Conservation (phyloP, 2,329 filamentous ascomycete species). For the Byssochlamys sp. region DNA sequence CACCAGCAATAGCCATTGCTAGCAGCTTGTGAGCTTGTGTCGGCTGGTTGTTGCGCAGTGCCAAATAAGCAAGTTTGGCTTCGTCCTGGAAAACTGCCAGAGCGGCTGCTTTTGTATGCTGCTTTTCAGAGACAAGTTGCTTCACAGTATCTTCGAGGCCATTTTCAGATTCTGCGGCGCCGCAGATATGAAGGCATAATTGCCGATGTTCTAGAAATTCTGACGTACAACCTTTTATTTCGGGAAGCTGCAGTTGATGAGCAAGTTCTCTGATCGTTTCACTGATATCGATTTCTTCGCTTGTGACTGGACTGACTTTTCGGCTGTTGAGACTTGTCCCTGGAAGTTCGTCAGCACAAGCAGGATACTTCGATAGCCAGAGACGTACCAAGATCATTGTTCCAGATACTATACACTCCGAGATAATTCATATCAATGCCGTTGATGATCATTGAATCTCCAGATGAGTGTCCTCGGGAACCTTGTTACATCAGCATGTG, state of each 20-base stretch:
- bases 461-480: slow-evolving; percentile 30
- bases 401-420: slow-evolving; percentile 51
- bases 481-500: slow-evolving; percentile 19
- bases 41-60: slow-evolving; percentile 46
- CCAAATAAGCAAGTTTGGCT: slow-evolving; percentile 48
- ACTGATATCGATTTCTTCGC: slow-evolving; percentile 17
- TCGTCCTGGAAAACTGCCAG: slow-evolving; percentile 53
- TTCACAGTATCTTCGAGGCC: slow-evolving; percentile 42
- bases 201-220: slow-evolving; percentile 48
- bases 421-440: slow-evolving; percentile 52
- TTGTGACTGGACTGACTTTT: slow-evolving; percentile 16
- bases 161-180: slow-evolving; percentile 46
- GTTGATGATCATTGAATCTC: slow-evolving; percentile 47
- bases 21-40: slow-evolving; percentile 48
- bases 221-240: slow-evolving; percentile 43
- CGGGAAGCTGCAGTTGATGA: slow-evolving; percentile 41
- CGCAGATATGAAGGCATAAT: slow-evolving; percentile 51
- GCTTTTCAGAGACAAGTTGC: slow-evolving; percentile 42
- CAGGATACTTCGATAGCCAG: slow-evolving; percentile 4
- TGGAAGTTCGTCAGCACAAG: slow-evolving; percentile 10
- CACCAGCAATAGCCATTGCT: slow-evolving; percentile 43
- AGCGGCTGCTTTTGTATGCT: slow-evolving; percentile 55
- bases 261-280: slow-evolving; percentile 43
- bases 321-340: slow-evolving; percentile 25
- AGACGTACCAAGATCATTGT: slow-evolving; percentile 41